Conservation (phyloP, 148 eudicot species). For the Talinum fruticosum region DNA sequence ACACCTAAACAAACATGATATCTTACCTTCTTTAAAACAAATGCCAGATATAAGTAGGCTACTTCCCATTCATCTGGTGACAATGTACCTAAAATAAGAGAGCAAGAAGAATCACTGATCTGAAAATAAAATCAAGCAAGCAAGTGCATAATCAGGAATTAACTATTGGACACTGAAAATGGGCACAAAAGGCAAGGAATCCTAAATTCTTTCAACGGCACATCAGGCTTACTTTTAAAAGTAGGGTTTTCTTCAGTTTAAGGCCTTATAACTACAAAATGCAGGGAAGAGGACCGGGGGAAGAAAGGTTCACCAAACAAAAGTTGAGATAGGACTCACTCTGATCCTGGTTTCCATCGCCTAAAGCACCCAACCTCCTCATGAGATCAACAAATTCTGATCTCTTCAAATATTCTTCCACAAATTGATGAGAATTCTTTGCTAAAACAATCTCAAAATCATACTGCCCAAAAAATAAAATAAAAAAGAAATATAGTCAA, state of each 20-base stretch:
- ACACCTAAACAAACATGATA: conserved; percentile 5
- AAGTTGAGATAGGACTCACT: conserved; percentile 42
- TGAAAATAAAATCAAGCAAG: not conserved
- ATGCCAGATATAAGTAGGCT: conserved; percentile 81
- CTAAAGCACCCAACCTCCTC: conserved; percentile 94
- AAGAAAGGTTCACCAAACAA: not conserved
- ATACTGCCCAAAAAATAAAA: conserved; percentile 57
- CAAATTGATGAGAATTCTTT: conserved; percentile 80
- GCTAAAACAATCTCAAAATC: conserved; percentile 87
- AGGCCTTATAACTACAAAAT: no score
- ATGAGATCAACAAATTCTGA: conserved; percentile 81
- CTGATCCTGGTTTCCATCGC: conserved; percentile 79
- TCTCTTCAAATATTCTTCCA: conserved; percentile 83
- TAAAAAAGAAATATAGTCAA: not conserved
- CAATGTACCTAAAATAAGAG: conserved; percentile 57
- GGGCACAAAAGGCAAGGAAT: not conserved
- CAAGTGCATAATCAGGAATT: not conserved
- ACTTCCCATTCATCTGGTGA: conserved; percentile 97
- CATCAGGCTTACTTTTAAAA: no score
- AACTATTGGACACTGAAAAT: not conserved
- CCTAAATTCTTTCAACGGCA: not conserved
- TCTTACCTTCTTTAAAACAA: conserved; percentile 82
- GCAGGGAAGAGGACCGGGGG: no score
- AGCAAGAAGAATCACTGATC: conserved; percentile 7
- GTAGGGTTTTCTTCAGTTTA: no score